These are phyloP conservation scores for Boletus barrowsii DNA, from an alignment of 768 basidiomycete genomes.

Conservation along the genomic window DNA sequence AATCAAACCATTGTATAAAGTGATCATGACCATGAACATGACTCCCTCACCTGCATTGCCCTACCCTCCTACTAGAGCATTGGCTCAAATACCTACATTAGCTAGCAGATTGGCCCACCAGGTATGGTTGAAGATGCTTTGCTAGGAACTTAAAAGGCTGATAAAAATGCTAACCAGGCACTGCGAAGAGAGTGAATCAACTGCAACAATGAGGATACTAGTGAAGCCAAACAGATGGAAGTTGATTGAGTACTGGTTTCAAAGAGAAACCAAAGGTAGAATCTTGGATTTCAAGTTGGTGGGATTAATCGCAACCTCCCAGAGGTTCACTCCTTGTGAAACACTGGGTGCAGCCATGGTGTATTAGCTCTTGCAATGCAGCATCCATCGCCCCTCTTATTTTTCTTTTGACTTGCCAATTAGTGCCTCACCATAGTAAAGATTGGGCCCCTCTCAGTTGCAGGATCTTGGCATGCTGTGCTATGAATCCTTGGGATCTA, in stretches of 20 bases:
- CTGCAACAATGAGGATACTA: too few relatives aligned
- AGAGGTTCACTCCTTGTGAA: slow-evolving; percentile 4
- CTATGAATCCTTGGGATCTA: too few relatives aligned
- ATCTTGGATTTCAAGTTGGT: slow-evolving; percentile 3
- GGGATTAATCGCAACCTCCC: slow-evolving; percentile 4
- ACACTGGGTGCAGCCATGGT: slow-evolving; percentile 5
- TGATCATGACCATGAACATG: slow-evolving; percentile 6
- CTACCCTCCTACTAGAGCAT: slow-evolving; percentile 1
- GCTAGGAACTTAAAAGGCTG: slow-evolving; percentile 2
- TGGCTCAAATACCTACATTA: neutral
- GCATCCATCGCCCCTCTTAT: too few relatives aligned
- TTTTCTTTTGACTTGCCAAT: too few relatives aligned
- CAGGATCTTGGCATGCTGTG: too few relatives aligned
- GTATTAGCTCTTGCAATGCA: neutral
- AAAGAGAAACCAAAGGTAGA: slow-evolving; percentile 1
- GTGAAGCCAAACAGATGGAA: slow-evolving; percentile 4
- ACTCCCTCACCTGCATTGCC: slow-evolving; percentile 5
- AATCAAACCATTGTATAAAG: slow-evolving; percentile 40
- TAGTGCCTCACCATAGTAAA: too few relatives aligned
- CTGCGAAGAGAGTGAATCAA: neutral
- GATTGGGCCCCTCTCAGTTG: too few relatives aligned
- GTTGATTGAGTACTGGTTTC: slow-evolving; percentile 5
- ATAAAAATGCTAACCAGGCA: slow-evolving; percentile 2
- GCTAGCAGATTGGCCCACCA: neutral
- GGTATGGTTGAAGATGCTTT: neutral